phyloP scores from a whole-genome alignment of 1,284 basidiomycete genomes.

The Cryptococcus floricola region DNA sequence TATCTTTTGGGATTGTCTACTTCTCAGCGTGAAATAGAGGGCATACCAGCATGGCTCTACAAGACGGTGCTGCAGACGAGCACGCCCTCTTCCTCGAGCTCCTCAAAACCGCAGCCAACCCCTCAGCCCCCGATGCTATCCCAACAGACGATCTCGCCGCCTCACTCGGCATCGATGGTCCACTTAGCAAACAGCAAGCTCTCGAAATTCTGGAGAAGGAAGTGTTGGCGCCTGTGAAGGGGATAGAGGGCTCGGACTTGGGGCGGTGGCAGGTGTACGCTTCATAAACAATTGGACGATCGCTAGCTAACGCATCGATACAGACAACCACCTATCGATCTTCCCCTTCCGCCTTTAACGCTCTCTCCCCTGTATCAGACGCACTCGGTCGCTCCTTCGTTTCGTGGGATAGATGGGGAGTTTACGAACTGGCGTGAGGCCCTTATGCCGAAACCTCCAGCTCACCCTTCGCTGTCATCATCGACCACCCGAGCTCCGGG shows the following conservation, averaged over 20 bases:
- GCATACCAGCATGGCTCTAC: not conserved
- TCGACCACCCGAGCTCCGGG: constrained; percentile 79
- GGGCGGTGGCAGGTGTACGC: constrained; percentile 43
- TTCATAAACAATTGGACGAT: not conserved
- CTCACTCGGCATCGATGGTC: constrained; percentile 29
- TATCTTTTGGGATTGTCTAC: not conserved
- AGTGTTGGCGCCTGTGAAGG: constrained; percentile 37
- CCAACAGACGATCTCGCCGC: constrained; percentile 32
- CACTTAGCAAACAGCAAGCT: constrained; percentile 22
- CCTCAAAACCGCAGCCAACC: constrained; percentile 22
- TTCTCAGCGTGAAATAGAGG: not conserved
- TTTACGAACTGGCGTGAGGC: constrained; percentile 74
- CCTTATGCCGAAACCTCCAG: constrained; percentile 50
- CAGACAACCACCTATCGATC: constrained; percentile 30
- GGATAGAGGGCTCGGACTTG: constrained; percentile 30
- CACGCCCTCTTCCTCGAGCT: constrained; percentile 24
- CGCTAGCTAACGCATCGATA: constrained; percentile 43
- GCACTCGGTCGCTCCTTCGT: constrained; percentile 70
- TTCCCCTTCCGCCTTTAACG: constrained; percentile 55
- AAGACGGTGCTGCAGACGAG: constrained; percentile 1
- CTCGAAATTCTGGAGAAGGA: constrained; percentile 32
- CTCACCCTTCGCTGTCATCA: constrained; percentile 68
- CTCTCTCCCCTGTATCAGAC: constrained; percentile 68
- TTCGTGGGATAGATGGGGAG: constrained; percentile 70
- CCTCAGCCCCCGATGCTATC: constrained; percentile 12